These are phyloP conservation scores for Yamadazyma trypodendri DNA, from an alignment of 1,139 yeast genomes.

Conservation along the genomic window DNA sequence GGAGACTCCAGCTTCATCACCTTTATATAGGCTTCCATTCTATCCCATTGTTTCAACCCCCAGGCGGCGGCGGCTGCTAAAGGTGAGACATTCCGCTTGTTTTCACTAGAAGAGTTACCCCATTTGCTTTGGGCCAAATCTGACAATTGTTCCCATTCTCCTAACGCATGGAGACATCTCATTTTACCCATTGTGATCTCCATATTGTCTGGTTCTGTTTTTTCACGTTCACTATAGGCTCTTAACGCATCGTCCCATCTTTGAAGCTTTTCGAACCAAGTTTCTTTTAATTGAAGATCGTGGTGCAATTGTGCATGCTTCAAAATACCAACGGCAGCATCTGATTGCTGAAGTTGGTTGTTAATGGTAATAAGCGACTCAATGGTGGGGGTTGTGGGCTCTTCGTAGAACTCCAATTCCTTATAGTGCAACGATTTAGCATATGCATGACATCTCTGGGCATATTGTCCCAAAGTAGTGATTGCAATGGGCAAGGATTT, in stretches of 20 bases:
- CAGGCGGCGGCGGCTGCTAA: conserved; percentile 98
- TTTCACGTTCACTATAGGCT: conserved; percentile 78
- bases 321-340: conserved; percentile 95
- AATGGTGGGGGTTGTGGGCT: conserved; percentile 88
- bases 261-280: conserved; percentile 96
- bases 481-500: conserved; percentile 90
- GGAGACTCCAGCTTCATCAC: conserved; percentile 93
- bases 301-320: conserved; percentile 95
- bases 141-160: conserved; percentile 95
- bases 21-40: conserved; percentile 86
- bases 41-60: conserved; percentile 98
- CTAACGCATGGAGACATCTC: conserved; percentile 96
- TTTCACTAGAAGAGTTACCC: conserved; percentile 70
- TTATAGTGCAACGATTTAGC: conserved; percentile 97
- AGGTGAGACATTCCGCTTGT: conserved; percentile 87
- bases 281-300: conserved; percentile 87
- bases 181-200: conserved; percentile 96
- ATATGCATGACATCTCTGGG: conserved; percentile 94
- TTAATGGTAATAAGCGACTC: conserved; percentile 91
- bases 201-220: conserved; percentile 53
- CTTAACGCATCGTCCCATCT: conserved; percentile 97
- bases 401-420: conserved; percentile 91
- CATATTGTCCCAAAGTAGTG: conserved; percentile 85
- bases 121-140: conserved; percentile 86
- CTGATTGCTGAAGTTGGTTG: conserved; percentile 92